Base-by-base conservation (phyloP, 2,329 filamentous ascomycete species). In the Elsinoe australis region DNA sequence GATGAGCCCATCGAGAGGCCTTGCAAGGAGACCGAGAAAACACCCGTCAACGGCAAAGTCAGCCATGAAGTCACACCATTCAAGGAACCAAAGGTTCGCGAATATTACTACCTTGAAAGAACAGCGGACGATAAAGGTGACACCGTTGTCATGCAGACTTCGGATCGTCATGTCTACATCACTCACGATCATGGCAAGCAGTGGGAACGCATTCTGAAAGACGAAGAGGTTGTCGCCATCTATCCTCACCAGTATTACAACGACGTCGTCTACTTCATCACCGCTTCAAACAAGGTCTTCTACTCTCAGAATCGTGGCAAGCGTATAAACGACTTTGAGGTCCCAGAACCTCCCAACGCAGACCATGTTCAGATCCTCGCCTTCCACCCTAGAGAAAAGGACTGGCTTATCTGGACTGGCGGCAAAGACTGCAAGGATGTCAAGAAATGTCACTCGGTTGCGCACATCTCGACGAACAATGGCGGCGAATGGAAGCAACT, bases 341-440 rank as follows among this genome's bases (percentile, higher is more conserved):
- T 83, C 2, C 85, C 83, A 1, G 71, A 77, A 33, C 75, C 76
- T 54, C 73, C 75, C n/a, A 75, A 74, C 65, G 64, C 58, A 14
- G 60, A 69, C 5, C 60, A 60, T 4, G 56, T 71, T 3, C 74
- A 78, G 14, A 73, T 88, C 33, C 64, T 86, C 56, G 72, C 74
- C 28, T 98, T 98, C 69, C 92, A 98, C 59, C 85, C 88, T 1
- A 79, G 83, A 56, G 78, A 84, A 58, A 84, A 83, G 61, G 85
- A 95, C 59, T 95, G 88, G 87, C 72, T 96, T 34, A 85, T 98
- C 52, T 96, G 89, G 88, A 79, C 84, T 41, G 90, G 89, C 31
- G 69, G 70, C 7, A 69, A 80, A 54, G 77, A 83, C 53, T 94
- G 87, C 61, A 76, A 80, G 34, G 62, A 69, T 3, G 67, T 65